These are phyloP conservation scores for Saraca asoca DNA, from an alignment of 331 rosid species.

Conservation along the genomic window DNA sequence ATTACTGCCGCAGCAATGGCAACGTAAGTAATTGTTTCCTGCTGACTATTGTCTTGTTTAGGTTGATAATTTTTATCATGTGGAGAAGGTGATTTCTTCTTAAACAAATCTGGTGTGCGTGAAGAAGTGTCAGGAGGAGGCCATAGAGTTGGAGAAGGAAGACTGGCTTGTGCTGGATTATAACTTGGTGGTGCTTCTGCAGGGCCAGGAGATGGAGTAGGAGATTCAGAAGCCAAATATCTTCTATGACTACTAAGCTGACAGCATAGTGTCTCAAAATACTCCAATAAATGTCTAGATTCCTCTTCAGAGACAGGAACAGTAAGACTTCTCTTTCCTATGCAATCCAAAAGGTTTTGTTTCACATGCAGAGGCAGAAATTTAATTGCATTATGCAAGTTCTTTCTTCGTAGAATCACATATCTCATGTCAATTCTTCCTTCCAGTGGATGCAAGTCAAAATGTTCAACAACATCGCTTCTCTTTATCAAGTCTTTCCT, in stretches of 20 bases:
- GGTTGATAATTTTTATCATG: slow-evolving; percentile 28
- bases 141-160: slow-evolving; percentile 21
- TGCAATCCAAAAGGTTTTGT: slow-evolving; percentile 48
- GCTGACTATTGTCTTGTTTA: background rate
- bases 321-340: slow-evolving; percentile 39
- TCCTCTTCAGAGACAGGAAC: slow-evolving; percentile 32
- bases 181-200: slow-evolving; percentile 23
- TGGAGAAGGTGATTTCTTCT: background rate
- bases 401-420: slow-evolving; percentile 8
- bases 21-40: slow-evolving; percentile 7
- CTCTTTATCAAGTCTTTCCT: slow-evolving; percentile 53
- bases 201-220: slow-evolving; percentile 4
- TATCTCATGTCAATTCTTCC: slow-evolving; percentile 32
- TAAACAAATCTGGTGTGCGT: slow-evolving; percentile 1
- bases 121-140: slow-evolving; percentile 19
- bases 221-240: slow-evolving; percentile 42
- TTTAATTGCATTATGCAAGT: slow-evolving; percentile 17
- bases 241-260: slow-evolving; percentile 42
- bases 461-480: slow-evolving; percentile 38
- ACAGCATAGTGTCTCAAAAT: slow-evolving; percentile 31
- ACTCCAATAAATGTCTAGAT: slow-evolving; percentile 36
- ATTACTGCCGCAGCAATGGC: slow-evolving; percentile 37
- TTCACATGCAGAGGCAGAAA: slow-evolving; percentile 42
- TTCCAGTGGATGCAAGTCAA: slow-evolving; percentile 33
- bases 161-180: slow-evolving; percentile 15